These are phyloP conservation scores for Rhizopogon vinicolor DNA, from an alignment of 768 basidiomycete species.

Conservation along the genomic window DNA sequence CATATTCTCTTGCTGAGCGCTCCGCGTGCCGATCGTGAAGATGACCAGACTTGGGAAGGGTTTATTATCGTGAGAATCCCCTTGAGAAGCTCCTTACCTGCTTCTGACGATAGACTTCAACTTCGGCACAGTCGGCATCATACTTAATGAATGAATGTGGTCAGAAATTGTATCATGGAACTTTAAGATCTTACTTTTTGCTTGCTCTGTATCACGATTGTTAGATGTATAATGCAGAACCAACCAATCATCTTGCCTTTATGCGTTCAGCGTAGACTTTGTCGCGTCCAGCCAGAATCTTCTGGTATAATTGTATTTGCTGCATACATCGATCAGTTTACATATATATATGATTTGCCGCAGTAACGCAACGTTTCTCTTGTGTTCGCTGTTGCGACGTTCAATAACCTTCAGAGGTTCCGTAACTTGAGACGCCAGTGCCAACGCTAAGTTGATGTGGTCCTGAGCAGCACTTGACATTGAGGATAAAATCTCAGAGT, in stretches of 20 bases:
- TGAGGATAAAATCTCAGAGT: conserved; percentile 60
- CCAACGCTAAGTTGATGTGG: conserved; percentile 64
- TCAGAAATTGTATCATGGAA: conserved; percentile 5
- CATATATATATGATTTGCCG: not conserved
- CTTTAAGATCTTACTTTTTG: conserved; percentile 21
- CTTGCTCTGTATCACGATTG: conserved; percentile 18
- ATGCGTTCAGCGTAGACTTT: conserved; percentile 59
- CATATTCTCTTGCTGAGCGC: conserved; percentile 66
- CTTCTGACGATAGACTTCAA: conserved; percentile 72
- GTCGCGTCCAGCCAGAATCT: conserved; percentile 66
- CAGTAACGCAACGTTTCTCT: conserved; percentile 51
- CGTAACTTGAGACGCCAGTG: conserved; percentile 51
- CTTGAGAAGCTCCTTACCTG: conserved; percentile 39
- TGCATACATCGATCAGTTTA: conserved; percentile 25
- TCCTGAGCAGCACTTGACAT: conserved; percentile 60
- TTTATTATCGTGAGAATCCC: not conserved
- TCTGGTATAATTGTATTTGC: conserved; percentile 71
- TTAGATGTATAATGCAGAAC: not conserved
- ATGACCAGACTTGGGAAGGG: not conserved
- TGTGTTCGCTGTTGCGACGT: conserved; percentile 57
- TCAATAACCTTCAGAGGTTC: conserved; percentile 60
- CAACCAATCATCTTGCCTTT: conserved; percentile 45
- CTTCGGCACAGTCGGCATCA: conserved; percentile 72
- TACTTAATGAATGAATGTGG: conserved; percentile 42
- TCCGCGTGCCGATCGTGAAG: conserved; percentile 73